phyloP scores from a whole-genome alignment of 2,329 filamentous ascomycete species.

The Phialocephala sp. region DNA sequence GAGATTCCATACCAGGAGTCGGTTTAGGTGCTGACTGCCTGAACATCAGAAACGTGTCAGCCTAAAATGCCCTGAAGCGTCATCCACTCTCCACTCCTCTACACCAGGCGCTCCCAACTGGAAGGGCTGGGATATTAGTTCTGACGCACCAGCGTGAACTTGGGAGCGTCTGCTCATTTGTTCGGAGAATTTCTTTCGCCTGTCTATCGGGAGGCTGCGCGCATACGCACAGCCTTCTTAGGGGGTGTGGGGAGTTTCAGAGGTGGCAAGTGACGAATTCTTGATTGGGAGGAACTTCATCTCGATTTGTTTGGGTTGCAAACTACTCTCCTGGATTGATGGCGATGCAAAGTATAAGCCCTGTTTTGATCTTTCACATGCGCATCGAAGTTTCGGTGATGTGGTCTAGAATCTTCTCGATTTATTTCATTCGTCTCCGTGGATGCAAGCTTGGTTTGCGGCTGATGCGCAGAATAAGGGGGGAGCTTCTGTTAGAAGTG shows the following conservation, averaged over 20 bases:
- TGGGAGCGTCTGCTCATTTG: background rate
- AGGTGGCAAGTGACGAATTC: background rate
- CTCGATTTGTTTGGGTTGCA: background rate
- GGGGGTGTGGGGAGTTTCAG: background rate
- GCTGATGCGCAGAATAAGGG: background rate
- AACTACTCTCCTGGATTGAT: background rate
- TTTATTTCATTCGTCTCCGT: background rate
- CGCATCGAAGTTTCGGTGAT: conserved; percentile 6
- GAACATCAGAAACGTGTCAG: conserved; percentile 1
- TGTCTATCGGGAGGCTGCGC: background rate
- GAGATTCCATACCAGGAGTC: background rate
- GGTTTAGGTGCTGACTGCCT: background rate
- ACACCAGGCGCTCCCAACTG: background rate
- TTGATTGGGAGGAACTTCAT: background rate
- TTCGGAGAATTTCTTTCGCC: background rate
- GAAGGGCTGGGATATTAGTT: background rate
- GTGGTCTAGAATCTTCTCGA: background rate
- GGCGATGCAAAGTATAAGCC: background rate
- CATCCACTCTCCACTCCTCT: background rate
- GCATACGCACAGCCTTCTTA: background rate
- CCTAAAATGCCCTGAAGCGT: background rate
- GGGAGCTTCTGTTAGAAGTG: background rate
- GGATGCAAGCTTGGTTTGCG: background rate
- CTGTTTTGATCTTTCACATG: background rate
- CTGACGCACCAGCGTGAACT: background rate